Base-by-base conservation (phyloP, 371 early-diverging fungal genomes). In the Conidiobolus coronatus region DNA sequence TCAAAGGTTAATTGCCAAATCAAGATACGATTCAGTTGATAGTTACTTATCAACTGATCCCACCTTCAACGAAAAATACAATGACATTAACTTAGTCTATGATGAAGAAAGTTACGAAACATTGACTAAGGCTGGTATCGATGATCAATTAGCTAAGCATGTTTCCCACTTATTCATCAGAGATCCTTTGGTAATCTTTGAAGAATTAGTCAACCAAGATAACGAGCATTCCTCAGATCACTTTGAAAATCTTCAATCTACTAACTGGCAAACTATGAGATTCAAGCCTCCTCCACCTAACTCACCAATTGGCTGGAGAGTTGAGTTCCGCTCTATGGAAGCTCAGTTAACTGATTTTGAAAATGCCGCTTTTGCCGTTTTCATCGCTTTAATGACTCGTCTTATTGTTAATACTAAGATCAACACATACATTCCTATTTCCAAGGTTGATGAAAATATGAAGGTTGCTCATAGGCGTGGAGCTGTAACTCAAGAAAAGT, bases 251-350 rank as follows among this genome's bases (percentile, higher is more conserved):
- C 73, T 99, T 42, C 97, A 99, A 71, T 87, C 87, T 19, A 97
- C 97, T 43, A 99, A 99, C 63, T 99, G 99, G 99, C 93, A 98
- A 65, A 88, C 92, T 11, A 82, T 96, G 74, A 77, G 99, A 12
- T 95, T 99, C 70, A 99, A 99, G 66, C 90, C 92, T 20, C 98
- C 98, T 15, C 87, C 92, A 41, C 84, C 86, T 5, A 70, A 75
- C 42, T 72, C 76, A 34, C 70, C 76, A 6, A 86, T 90, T 50
- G 96, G 96, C 1, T 99, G 99, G 99, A 75, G 96, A 41, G 92
- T 99, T 29, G 99, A 99, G 63, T 92, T 97, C 63, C 74, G 99
- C 29, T 76, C 90, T 44, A 91, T 97, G 86, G 99, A 99, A 60
- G 75, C 92, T 41, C 99, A 99, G 61, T 58, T 93, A 19, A 95